Base-by-base conservation (phyloP, 805 yeast species). In the Barnettozyma botsteinii region DNA sequence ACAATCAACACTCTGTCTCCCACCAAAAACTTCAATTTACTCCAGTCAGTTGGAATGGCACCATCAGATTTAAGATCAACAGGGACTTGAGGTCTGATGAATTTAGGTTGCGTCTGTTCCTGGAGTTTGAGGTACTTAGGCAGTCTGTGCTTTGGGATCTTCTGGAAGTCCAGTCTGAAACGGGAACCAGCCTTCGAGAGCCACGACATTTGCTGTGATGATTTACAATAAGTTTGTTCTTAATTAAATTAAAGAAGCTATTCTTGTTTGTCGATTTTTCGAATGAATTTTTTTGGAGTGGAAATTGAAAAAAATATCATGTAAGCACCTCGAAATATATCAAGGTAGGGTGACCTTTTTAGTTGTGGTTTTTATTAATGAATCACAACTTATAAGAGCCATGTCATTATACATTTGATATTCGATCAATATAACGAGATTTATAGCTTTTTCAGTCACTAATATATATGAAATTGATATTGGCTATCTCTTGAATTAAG, bases 1-100 rank as follows among this genome's bases (percentile, higher is more conserved):
- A 77, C 67, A 20, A 87, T 69, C 56, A 86, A 73, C 2, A 85
- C 95, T 45, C 81, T 67, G 62, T 86, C 96, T 17, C 95, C 95
- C 18, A 76, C 77, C 33, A 79, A 67, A 48, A 76, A 78, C 34
- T 76, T 79, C 67, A 83, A 72, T 33, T 81, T 72, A 44, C 68
- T 67, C 25, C 74, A 65, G 32, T 64, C 69, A 13, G 66, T 64
- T 50, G 70, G 71, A 20, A 55, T 62, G 18, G 42, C 37, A n/a
- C 61, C 59, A 17, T 56, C 56, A 18, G 51, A 53, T 17, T 53
- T 56, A 3, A 66, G 41, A 31, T 53, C 63, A 9, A 56, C 46
- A n/a, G 57, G 57, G 14, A 62, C 40, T 7, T 54, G 52, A 10
- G 66, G 59, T 44, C 57, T 59, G 34, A 64, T 50, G 48, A 66